A percentile compares a stretch with the other conserved stretches of the same genome.
phyloP scores from a whole-genome alignment of 345 rosid species.

The Gossypium stocksii region DNA sequence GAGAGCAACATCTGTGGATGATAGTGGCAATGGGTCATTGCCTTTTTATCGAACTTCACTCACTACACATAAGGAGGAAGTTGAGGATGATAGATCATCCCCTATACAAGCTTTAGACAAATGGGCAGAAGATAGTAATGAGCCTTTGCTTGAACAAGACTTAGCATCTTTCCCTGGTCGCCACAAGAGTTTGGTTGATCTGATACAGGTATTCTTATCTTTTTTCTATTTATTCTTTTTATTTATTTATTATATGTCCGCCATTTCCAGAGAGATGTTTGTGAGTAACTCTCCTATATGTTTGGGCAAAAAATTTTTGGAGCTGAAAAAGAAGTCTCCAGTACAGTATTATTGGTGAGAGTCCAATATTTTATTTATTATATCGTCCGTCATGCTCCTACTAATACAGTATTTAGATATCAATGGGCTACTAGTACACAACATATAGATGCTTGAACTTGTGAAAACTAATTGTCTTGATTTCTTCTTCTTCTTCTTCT shows the following conservation, averaged over 20 bases:
- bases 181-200: conserved; percentile 83
- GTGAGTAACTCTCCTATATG: neutral
- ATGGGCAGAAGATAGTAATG: conserved; percentile 19
- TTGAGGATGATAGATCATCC: conserved; percentile 64
- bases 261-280: neutral
- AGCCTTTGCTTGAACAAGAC: conserved; percentile 29
- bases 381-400: neutral
- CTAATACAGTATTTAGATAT: neutral
- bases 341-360: neutral
- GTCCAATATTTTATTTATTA: neutral
- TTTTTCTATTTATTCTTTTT: neutral
- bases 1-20: conserved; percentile 48
- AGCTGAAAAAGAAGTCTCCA: too few relatives aligned
- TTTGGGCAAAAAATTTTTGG: too few relatives aligned
- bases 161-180: conserved; percentile 43
- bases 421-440: neutral
- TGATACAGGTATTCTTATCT: conserved; percentile 62
- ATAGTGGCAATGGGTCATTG: conserved; percentile 40
- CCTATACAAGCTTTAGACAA: conserved; percentile 27
- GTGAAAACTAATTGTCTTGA: too few relatives aligned
- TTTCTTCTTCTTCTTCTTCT: neutral
- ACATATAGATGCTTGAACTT: neutral
- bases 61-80: conserved; percentile 73
- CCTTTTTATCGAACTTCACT: conserved; percentile 50
- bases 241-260: neutral